phyloP scores from a whole-genome alignment of 1,139 yeast species.

The Oligophagozyma castellii region DNA sequence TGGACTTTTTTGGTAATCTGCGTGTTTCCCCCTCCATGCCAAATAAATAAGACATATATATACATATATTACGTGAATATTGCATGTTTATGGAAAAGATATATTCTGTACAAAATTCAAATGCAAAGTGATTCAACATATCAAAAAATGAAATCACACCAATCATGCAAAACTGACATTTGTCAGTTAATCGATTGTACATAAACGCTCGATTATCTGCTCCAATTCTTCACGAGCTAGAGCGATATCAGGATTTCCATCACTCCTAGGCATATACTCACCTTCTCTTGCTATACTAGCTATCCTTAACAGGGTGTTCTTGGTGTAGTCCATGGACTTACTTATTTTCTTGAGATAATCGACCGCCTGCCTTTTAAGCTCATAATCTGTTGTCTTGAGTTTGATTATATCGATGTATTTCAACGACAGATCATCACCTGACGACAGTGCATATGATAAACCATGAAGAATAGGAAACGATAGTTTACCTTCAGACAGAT shows the following conservation, averaged over 20 bases:
- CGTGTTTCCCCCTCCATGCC: too few relatives aligned
- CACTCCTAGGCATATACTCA: conserved; percentile 8
- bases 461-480: conserved; percentile 75
- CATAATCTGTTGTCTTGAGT: conserved; percentile 29
- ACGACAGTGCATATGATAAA: conserved; percentile 27
- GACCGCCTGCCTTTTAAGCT: conserved; percentile 37
- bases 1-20: too few relatives aligned
- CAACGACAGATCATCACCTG: conserved; percentile 10
- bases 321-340: conserved; percentile 20
- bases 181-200: too few relatives aligned
- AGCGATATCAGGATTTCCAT: background rate
- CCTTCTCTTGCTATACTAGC: conserved; percentile 8
- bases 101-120: too few relatives aligned
- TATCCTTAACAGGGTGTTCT: conserved; percentile 8
- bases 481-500: conserved; percentile 76
- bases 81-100: too few relatives aligned
- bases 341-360: conserved; percentile 31
- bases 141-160: too few relatives aligned
- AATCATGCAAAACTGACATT: too few relatives aligned
- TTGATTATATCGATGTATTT: conserved; percentile 22
- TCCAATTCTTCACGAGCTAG: conserved; percentile 3
- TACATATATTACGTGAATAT: too few relatives aligned
- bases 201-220: conserved; percentile 5
- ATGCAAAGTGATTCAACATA: too few relatives aligned
- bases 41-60: too few relatives aligned